These are phyloP conservation scores for Cryomyces minteri DNA, from an alignment of 495 filamentous ascomycete genomes.

Conservation along the genomic window DNA sequence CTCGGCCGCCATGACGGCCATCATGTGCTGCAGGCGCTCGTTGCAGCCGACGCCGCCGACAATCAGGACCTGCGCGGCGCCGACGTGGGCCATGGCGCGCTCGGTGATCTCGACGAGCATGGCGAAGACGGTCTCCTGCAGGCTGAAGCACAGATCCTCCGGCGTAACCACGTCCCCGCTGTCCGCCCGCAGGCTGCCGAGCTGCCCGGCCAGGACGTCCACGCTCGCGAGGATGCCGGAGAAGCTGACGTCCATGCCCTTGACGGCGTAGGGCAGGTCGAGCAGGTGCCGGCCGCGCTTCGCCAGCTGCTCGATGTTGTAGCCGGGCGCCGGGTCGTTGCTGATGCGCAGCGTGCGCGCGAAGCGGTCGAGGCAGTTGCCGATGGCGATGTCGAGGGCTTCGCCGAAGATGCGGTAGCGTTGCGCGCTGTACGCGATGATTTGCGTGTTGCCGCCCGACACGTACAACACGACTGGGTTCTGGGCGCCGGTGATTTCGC, in stretches of 20 bases:
- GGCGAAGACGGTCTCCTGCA: slow-evolving; percentile 87
- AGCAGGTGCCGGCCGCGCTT: slow-evolving; percentile 54
- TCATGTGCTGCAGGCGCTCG: slow-evolving; percentile 92
- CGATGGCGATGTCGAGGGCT: slow-evolving; percentile 90
- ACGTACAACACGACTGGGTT: slow-evolving; percentile 96
- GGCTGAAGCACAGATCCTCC: slow-evolving; percentile 82
- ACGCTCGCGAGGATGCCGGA: slow-evolving; percentile 72
- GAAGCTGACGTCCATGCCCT: slow-evolving; percentile 97
- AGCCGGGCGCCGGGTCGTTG: slow-evolving; percentile 91
- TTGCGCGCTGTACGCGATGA: slow-evolving; percentile 88
- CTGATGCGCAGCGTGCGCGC: slow-evolving; percentile 75
- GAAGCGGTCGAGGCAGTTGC: slow-evolving; percentile 94
- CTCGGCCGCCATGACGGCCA: slow-evolving; percentile 88
- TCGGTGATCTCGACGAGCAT: slow-evolving; percentile 99
- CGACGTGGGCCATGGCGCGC: slow-evolving; percentile 94
- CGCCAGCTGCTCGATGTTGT: slow-evolving; percentile 94
- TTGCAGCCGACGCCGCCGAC: slow-evolving; percentile 99
- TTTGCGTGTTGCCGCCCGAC: slow-evolving; percentile 91
- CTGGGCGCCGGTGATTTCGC: slow-evolving; percentile 75
- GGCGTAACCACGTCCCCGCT: slow-evolving; percentile 39
- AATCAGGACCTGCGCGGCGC: slow-evolving; percentile 74
- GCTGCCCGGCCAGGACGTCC: slow-evolving; percentile 46
- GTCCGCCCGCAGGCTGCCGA: slow-evolving; percentile 17
- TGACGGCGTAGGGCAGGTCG: slow-evolving; percentile 88
- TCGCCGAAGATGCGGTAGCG: slow-evolving; percentile 97